Conservation (phyloP, 495 filamentous ascomycete species). For the Aspergillus saccharolyticus region DNA sequence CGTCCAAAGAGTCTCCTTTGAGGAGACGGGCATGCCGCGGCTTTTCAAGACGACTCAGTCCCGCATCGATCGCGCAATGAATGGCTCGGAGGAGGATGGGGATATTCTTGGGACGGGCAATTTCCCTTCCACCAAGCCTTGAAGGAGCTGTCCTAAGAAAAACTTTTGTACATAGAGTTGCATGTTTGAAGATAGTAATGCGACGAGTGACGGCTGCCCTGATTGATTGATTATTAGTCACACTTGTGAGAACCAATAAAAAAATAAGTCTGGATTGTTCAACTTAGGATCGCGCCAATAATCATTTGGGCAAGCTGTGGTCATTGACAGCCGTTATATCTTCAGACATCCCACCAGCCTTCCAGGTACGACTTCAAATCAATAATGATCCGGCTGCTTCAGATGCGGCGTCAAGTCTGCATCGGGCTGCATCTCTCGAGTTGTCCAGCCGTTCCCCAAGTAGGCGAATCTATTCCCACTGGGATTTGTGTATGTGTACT, state of each 20-base stretch:
- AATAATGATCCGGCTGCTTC: constrained; percentile 37
- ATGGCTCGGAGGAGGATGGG: background rate
- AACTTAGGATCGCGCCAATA: too few species aligned
- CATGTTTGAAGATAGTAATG: background rate
- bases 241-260: too few species aligned
- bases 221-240: too few species aligned
- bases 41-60: constrained; percentile 8
- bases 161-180: background rate
- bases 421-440: constrained; percentile 31
- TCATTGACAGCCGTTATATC: too few species aligned
- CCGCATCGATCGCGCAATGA: constrained; percentile 3
- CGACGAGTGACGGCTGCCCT: background rate
- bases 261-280: too few species aligned
- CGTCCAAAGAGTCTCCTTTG: background rate
- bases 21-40: constrained; percentile 4
- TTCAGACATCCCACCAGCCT: constrained; percentile 48
- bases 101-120: constrained; percentile 3
- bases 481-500: constrained; percentile 51
- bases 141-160: background rate
- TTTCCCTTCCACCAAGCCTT: constrained; percentile 1
- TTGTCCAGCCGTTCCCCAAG: constrained; percentile 55
- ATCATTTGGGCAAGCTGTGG: too few species aligned
- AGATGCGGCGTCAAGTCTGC: constrained; percentile 48
- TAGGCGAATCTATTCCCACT: constrained; percentile 52
- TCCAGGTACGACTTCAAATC: constrained; percentile 47